These are phyloP conservation scores for Boletus sp. DNA, from an alignment of 768 basidiomycete genomes.

Conservation along the genomic window DNA sequence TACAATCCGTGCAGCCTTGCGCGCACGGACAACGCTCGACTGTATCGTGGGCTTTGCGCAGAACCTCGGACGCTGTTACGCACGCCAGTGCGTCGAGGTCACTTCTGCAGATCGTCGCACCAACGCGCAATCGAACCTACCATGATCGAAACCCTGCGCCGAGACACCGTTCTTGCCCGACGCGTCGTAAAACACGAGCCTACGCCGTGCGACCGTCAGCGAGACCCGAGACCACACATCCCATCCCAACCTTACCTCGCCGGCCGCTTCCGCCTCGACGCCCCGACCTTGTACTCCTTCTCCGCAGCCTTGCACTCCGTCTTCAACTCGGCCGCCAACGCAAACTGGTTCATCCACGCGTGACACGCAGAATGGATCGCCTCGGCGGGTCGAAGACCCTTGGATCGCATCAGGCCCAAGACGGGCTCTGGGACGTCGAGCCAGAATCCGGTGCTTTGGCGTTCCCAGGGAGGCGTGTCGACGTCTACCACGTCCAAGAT, in stretches of 20 bases:
- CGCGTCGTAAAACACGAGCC: constrained; percentile 80
- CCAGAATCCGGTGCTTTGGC: constrained; percentile 75
- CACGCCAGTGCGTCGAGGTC: not conserved
- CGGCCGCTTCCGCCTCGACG: constrained; percentile 62
- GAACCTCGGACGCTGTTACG: constrained; percentile 50
- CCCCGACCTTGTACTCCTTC: constrained; percentile 61
- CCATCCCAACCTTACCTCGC: constrained; percentile 33
- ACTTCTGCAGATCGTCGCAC: not conserved
- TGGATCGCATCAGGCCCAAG: constrained; percentile 50
- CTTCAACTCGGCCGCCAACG: constrained; percentile 62
- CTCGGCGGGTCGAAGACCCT: constrained; percentile 66
- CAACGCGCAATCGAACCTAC: constrained; percentile 34
- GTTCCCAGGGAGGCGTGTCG: constrained; percentile 74
- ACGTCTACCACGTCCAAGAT: constrained; percentile 80
- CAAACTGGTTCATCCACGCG: constrained; percentile 76
- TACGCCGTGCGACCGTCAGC: constrained; percentile 23
- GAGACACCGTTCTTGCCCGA: constrained; percentile 70
- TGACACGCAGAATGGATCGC: constrained; percentile 87
- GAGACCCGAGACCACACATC: too few species aligned
- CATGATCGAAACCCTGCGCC: constrained; percentile 80
- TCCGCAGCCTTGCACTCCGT: constrained; percentile 84
- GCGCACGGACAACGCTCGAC: constrained; percentile 64
- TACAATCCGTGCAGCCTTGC: constrained; percentile 72
- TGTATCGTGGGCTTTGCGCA: constrained; percentile 55
- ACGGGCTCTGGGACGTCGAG: constrained; percentile 63